A percentile compares a stretch with the other conserved stretches of the same genome.
These are phyloP conservation scores for Metschnikowia lachancei DNA, from an alignment of 805 yeast species.

Conservation along the genomic window DNA sequence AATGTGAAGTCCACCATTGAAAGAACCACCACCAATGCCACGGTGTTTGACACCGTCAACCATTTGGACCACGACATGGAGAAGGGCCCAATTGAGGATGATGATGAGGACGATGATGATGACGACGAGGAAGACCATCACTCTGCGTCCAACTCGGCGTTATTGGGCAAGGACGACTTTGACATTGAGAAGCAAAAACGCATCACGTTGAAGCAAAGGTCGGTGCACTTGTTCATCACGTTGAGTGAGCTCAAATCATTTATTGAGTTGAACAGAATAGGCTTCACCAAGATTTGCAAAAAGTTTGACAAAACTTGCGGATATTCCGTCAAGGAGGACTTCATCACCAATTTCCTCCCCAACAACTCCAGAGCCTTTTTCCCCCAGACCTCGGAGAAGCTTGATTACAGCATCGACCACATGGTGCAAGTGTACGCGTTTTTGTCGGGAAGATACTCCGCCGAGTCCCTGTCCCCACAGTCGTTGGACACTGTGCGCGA, in stretches of 20 bases:
- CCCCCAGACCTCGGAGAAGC: constrained; percentile 26
- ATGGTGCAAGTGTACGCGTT: constrained; percentile 55
- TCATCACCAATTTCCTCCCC: constrained; percentile 47
- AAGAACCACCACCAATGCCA: constrained; percentile 25
- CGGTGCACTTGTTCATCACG: constrained; percentile 64
- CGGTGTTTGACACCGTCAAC: constrained; percentile 29
- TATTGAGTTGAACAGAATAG: constrained; percentile 81
- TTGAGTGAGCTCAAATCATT: constrained; percentile 81
- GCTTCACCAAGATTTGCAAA: constrained; percentile 84
- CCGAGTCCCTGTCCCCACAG: constrained; percentile 55
- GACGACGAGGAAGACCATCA: constrained; percentile 22
- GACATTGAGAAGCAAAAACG: constrained; percentile 34
- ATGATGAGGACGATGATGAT: constrained; percentile 33
- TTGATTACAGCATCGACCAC: constrained; percentile 55
- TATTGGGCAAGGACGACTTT: constrained; percentile 29
- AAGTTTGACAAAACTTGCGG: constrained; percentile 85
- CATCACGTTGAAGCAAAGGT: constrained; percentile 65
- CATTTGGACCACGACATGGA: constrained; percentile 31
- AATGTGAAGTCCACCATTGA: constrained; percentile 21
- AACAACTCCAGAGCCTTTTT: constrained; percentile 56
- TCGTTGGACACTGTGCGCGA: constrained; percentile 40
- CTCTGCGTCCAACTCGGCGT: constrained; percentile 22
- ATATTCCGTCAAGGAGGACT: constrained; percentile 56
- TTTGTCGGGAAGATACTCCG: constrained; percentile 33
- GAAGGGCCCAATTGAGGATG: constrained; percentile 29